Evolutionary conservation across 1,284 basidiomycete genomes (phyloP), one percentile per base, ranked within the genome.

Genomic region (Anthracocystis walkeri): DNA sequence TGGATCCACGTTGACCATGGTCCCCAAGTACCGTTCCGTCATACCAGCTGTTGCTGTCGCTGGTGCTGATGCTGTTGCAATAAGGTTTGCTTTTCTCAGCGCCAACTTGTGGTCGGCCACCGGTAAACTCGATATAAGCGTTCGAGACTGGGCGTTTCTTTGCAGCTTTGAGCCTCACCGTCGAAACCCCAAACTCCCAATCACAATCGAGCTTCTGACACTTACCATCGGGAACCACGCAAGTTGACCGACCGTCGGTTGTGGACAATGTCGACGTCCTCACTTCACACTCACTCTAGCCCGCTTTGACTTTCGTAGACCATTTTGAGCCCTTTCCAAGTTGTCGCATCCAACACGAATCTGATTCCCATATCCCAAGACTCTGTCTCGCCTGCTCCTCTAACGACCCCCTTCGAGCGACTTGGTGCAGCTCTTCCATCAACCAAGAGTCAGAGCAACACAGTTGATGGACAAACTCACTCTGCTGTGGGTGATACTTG

Each of bases 171-270:
- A 14, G 11, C 38, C 4, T 40, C 41, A 41, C n/a, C 38, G n/a
- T 16, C 38, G 38, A 41, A 18, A 38, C 2, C 16, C 20, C 41
- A 42, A n/a, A 42, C 5, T 16, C 23, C 44, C 23, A 27, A 46
- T 46, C 44, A 46, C 44, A 46, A 3, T 46, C 16, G 44, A 12
- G 23, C 23, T 25, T 46, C 12, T 46, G 44, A 27, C 23, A 27
- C 23, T 21, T 46, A 12, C 44, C 12, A 27, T 46, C 23, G 23
- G 10, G 35, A 38, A 38, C 35, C 20, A 11, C 20, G 6, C 3
- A 16, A 46, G 12, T 25, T 27, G 44, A 46, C 44, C 44, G 44
- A 46, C 44, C 23, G 44, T 46, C 44, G 44, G 23, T 25, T 38
- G 35, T 14, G 35, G 35, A 38, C 11, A 20, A n/a, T 6, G 38